Evolutionary conservation across 257 asterid species (phyloP).

Genomic region (Vinca minor): DNA sequence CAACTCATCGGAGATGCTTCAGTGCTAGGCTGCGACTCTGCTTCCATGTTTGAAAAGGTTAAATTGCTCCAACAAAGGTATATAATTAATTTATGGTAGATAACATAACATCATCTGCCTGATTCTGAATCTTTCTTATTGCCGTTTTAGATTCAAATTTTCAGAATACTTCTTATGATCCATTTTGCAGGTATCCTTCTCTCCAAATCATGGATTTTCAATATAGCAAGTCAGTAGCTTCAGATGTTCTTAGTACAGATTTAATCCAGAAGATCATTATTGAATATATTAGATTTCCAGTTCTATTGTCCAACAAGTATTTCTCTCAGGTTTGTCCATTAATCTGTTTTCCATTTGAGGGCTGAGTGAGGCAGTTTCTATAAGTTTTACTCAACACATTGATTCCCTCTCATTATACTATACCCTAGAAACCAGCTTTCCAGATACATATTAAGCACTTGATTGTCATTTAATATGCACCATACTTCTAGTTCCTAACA

Average conservation of each 20-base stretch:
- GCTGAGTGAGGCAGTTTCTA: neutral
- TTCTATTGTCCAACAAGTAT: constrained; percentile 47
- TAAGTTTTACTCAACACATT: no score
- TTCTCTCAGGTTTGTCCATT: constrained; percentile 45
- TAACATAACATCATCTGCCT: constrained; percentile 13
- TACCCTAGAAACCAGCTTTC: no score
- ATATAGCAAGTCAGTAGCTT: constrained; percentile 30
- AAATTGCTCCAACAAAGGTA: constrained; percentile 81
- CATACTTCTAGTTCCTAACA: neutral
- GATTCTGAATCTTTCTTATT: constrained; percentile 16
- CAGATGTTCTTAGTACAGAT: constrained; percentile 31
- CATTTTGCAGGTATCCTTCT: constrained; percentile 56
- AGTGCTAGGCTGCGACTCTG: constrained; percentile 28
- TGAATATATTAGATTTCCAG: constrained; percentile 64
- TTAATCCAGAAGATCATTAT: constrained; percentile 40
- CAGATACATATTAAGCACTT: no score
- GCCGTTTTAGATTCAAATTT: neutral
- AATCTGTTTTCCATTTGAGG: neutral
- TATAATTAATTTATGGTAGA: constrained; percentile 1
- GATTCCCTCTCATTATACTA: no score
- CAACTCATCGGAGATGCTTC: constrained; percentile 34
- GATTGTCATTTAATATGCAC: neutral
- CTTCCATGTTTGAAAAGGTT: constrained; percentile 45
- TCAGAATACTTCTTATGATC: constrained; percentile 16
- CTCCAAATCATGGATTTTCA: constrained; percentile 68